Conservation (phyloP, 2,329 filamentous ascomycete species). For the Colletotrichum graminicola region DNA sequence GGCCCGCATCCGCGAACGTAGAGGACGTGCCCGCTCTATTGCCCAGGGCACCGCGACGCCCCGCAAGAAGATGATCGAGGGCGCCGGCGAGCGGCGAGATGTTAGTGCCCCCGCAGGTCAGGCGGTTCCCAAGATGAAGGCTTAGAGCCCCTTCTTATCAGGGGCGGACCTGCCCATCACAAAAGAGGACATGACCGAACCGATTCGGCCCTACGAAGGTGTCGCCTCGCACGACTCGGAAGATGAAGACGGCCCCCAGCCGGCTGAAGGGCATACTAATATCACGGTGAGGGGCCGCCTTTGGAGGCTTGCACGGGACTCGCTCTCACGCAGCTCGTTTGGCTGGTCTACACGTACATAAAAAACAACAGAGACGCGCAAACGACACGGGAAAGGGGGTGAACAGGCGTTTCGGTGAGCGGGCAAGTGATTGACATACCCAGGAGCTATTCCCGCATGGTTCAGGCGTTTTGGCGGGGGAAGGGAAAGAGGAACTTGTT, state of each 20-base stretch:
- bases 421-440: background rate
- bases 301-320: slow-evolving; percentile 36
- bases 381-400: slow-evolving; percentile 2
- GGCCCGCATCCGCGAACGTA: slow-evolving; percentile 78
- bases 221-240: background rate
- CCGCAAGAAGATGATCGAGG: slow-evolving; percentile 68
- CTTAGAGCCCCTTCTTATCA: slow-evolving; percentile 32
- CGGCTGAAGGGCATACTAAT: slow-evolving; percentile 3
- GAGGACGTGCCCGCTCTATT: slow-evolving; percentile 78
- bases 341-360: slow-evolving; percentile 33
- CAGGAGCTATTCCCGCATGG: background rate
- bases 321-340: slow-evolving; percentile 21
- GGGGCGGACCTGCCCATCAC: background rate
- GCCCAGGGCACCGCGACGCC: slow-evolving; percentile 73
- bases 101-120: slow-evolving; percentile 58
- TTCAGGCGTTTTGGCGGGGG: slow-evolving; percentile 6
- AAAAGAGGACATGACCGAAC: background rate
- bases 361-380: slow-evolving; percentile 17
- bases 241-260: background rate
- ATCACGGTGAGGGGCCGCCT: slow-evolving; percentile 17
- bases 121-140: slow-evolving; percentile 37
- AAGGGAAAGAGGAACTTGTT: background rate
- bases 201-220: background rate
- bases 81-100: slow-evolving; percentile 58
- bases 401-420: slow-evolving; percentile 26